These are phyloP conservation scores for Naganishia onofrii DNA, from an alignment of 768 basidiomycete species.

Conservation along the genomic window DNA sequence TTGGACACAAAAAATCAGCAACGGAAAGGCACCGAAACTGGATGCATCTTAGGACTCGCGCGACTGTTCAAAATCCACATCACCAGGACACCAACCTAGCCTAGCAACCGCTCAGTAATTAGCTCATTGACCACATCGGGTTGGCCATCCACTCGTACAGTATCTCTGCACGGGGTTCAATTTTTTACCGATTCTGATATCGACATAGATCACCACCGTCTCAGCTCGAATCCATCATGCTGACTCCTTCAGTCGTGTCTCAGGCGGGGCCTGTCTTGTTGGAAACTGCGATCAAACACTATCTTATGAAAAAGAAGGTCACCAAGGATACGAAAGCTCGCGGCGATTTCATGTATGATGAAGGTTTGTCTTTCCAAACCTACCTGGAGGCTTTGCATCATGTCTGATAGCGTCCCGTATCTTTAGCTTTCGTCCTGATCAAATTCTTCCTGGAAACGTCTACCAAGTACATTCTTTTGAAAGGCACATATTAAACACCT, in stretches of 20 bases:
- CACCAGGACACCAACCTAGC: too few species aligned
- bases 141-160: too few species aligned
- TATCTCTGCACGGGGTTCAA: too few species aligned
- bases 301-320: slow-evolving; percentile 61
- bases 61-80: too few species aligned
- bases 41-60: too few species aligned
- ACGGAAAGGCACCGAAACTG: too few species aligned
- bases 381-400: not conserved
- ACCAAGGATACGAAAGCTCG: slow-evolving; percentile 57
- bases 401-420: not conserved
- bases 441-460: slow-evolving; percentile 72
- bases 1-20: too few species aligned
- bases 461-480: slow-evolving; percentile 50
- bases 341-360: slow-evolving; percentile 77
- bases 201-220: not conserved
- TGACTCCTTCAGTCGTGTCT: slow-evolving; percentile 27
- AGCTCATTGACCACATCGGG: too few species aligned
- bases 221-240: slow-evolving; percentile 1
- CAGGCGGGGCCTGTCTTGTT: slow-evolving; percentile 48
- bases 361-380: slow-evolving; percentile 53
- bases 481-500: not conserved
- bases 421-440: slow-evolving; percentile 66
- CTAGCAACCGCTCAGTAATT: too few species aligned
- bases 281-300: slow-evolving; percentile 75
- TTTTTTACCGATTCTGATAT: too few species aligned